Base-by-base conservation (phyloP, 2,329 filamentous ascomycete species). In the Harringtonia aguacate region DNA sequence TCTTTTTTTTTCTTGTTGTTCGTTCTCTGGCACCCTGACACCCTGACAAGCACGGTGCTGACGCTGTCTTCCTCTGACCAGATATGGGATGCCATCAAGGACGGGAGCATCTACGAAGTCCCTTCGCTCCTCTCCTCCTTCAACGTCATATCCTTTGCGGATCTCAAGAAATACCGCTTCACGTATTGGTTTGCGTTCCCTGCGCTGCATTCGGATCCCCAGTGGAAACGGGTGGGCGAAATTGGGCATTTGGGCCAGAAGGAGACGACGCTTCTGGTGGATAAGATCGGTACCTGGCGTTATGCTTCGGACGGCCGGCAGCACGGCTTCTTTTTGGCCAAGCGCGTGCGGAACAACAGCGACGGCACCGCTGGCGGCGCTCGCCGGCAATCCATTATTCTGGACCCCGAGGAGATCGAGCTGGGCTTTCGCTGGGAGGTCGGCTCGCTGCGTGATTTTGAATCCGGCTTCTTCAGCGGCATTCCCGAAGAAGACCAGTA, bases 131-230 rank as follows among this genome's bases (percentile, higher is more conserved):
- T 98, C 17, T 81, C 87, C 5, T 92, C 86, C 8, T 97, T 95
- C 61, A 75, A 86, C 22, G 79, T 94, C 46, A 78, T 97, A 37
- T 95, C 87, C 15, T 98, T 86, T 60, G 90, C 92, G 49, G 90
- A 98, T 58, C 74, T 98, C 29, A 98, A 98, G 63, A 95, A 94
- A 59, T 97, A 97, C 67, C 86, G 82, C 50, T 95, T 97, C 60
- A 87, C 84, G n/a, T 97, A 97, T 65, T 94, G 94, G 80, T 97
- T 97, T 62, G 90, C 84, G 6, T 98, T 94, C 57, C 92, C 92
- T 1, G 88, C 90, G 15, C 72, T 98, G 36, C 89, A 94, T 59
- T 94, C 90, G 4, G 82, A 90, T 44, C 86, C 87, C 2, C 70
- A 74, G 24, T 98, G 92, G 92, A 81, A 77, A 53, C 69, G 81